A percentile compares a stretch with the other conserved stretches of the same genome.
Evolutionary conservation across 305 asterid genomes (phyloP).

Genomic region (Solanum aculeatissimum): DNA sequence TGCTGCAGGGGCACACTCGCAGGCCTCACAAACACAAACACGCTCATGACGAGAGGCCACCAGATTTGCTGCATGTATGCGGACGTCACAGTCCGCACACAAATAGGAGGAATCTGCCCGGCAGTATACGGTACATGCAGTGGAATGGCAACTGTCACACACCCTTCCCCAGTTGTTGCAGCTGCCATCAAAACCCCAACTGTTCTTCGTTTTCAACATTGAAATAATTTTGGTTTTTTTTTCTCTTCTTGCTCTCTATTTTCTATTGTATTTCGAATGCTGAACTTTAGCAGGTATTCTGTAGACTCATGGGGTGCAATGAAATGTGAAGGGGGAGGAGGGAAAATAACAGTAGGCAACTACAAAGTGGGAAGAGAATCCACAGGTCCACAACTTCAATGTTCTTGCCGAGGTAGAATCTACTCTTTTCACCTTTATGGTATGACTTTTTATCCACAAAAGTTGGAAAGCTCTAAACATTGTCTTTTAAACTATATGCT

Average conservation of each 20-base stretch:
- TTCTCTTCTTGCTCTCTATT: not conserved
- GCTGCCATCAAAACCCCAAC: not conserved
- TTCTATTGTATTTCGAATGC: not conserved
- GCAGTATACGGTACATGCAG: slow-evolving; percentile 56
- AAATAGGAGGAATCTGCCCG: slow-evolving; percentile 47
- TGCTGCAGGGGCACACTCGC: slow-evolving; percentile 51
- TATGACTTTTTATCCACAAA: not conserved
- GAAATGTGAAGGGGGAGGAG: not conserved
- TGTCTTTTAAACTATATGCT: not conserved
- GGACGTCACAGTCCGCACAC: slow-evolving; percentile 46
- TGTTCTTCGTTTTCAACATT: slow-evolving; percentile 37
- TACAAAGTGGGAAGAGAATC: slow-evolving; percentile 13
- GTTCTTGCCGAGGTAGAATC: not conserved
- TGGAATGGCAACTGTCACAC: slow-evolving; percentile 48
- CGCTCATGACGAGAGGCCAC: slow-evolving; percentile 40
- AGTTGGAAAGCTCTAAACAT: not conserved
- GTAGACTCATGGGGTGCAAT: not conserved
- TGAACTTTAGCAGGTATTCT: not conserved
- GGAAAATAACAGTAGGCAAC: slow-evolving; percentile 1
- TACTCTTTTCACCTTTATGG: not conserved
- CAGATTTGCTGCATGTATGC: slow-evolving; percentile 29
- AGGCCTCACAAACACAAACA: slow-evolving; percentile 46
- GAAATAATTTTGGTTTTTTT: not conserved
- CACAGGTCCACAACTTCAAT: slow-evolving; percentile 3
- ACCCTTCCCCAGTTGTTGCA: slow-evolving; percentile 25